These are phyloP conservation scores for Chlamydomonas sphaeroides DNA, from an alignment of 139 green algal genomes.

Conservation along the genomic window DNA sequence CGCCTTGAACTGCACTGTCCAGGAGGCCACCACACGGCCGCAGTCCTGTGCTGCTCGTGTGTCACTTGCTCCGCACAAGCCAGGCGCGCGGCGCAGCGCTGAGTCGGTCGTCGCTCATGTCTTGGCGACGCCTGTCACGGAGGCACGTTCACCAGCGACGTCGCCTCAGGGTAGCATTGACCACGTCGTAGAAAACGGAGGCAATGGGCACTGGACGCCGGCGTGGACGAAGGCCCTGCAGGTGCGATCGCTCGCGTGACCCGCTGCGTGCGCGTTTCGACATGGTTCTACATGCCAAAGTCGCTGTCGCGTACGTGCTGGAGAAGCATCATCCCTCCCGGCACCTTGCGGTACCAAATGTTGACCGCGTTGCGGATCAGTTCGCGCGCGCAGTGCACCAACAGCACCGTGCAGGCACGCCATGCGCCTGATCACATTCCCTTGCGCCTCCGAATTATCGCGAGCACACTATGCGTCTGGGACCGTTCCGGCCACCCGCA, in stretches of 20 bases:
- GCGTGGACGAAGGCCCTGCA: neutral
- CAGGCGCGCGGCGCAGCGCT: neutral
- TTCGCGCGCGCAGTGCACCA: too few relatives aligned
- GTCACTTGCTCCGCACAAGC: slow-evolving; percentile 8
- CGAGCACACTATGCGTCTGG: neutral
- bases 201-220: neutral
- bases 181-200: too few relatives aligned
- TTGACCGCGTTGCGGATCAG: too few relatives aligned
- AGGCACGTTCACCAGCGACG: neutral
- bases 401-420: too few relatives aligned
- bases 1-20: too few relatives aligned
- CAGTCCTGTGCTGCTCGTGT: neutral
- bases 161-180: too few relatives aligned
- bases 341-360: too few relatives aligned
- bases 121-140: neutral
- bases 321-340: too few relatives aligned
- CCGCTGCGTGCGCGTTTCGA: neutral
- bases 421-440: neutral
- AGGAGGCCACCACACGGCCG: too few relatives aligned
- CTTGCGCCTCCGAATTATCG: too few relatives aligned
- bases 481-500: neutral
- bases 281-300: neutral
- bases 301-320: too few relatives aligned
- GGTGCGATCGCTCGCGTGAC: neutral
- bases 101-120: slow-evolving; percentile 12